phyloP scores from a whole-genome alignment of 495 filamentous ascomycete genomes.

The Tuber borchii region DNA sequence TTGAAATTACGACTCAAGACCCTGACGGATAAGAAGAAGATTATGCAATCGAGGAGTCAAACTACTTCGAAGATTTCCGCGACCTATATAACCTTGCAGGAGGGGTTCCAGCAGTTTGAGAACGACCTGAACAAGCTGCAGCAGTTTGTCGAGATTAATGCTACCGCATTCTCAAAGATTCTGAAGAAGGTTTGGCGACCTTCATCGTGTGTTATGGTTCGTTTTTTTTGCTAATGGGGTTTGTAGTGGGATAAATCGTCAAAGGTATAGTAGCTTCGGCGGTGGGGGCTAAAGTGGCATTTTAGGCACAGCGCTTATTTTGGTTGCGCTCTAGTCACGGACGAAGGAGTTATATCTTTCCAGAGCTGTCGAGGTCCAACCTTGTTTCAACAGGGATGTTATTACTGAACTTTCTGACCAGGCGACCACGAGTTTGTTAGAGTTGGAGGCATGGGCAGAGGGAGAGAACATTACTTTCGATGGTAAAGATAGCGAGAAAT shows the following conservation, averaged over 20 bases:
- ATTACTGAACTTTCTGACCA: conserved; percentile 95
- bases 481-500: conserved; percentile 56
- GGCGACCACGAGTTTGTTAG: conserved; percentile 83
- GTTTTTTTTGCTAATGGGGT: conserved; percentile 18
- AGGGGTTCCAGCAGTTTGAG: conserved; percentile 94
- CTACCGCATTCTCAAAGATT: conserved; percentile 95
- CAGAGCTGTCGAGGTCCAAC: conserved; percentile 91
- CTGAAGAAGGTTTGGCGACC: conserved; percentile 68
- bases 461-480: conserved; percentile 84
- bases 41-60: conserved; percentile 67
- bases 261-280: conserved; percentile 54
- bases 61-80: conserved; percentile 72
- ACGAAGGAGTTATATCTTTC: conserved; percentile 96
- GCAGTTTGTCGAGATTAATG: conserved; percentile 97
- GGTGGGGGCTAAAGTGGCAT: background rate
- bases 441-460: conserved; percentile 93
- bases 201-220: conserved; percentile 6
- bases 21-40: conserved; percentile 85
- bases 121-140: conserved; percentile 94
- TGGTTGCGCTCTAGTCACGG: conserved; percentile 57
- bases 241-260: conserved; percentile 91
- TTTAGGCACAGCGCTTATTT: conserved; percentile 15
- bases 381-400: conserved; percentile 93
- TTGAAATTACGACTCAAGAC: conserved; percentile 87
- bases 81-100: conserved; percentile 85